Percentiles rank a stretch among this genome's conserved stretches.
These are phyloP conservation scores for Citeromyces siamensis DNA, from an alignment of 1,139 yeast species.

Conservation along the genomic window DNA sequence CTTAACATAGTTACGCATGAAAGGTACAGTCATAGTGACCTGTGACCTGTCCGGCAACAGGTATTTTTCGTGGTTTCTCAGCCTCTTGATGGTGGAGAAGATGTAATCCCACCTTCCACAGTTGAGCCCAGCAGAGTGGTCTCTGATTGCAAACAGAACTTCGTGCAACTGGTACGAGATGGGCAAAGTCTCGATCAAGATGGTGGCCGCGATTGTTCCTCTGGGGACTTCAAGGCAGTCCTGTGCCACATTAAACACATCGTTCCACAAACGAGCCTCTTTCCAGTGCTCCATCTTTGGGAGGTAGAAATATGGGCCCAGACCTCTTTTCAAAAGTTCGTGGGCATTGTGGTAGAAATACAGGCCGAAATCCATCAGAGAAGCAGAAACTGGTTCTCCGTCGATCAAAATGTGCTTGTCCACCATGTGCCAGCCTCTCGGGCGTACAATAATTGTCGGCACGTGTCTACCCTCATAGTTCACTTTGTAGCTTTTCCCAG, in stretches of 20 bases:
- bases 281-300: slow-evolving; percentile 77
- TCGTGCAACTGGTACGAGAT: slow-evolving; percentile 66
- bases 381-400: slow-evolving; percentile 66
- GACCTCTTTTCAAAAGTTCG: slow-evolving; percentile 46
- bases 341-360: slow-evolving; percentile 66
- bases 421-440: slow-evolving; percentile 79
- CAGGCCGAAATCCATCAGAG: slow-evolving; percentile 66
- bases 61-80: slow-evolving; percentile 51
- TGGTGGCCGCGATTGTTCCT: slow-evolving; percentile 73
- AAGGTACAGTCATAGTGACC: slow-evolving; percentile 66
- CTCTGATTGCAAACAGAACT: slow-evolving; percentile 54
- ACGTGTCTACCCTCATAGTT: slow-evolving; percentile 37
- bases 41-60: slow-evolving; percentile 63
- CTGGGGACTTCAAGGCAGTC: slow-evolving; percentile 53
- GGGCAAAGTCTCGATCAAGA: slow-evolving; percentile 70
- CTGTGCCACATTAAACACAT: slow-evolving; percentile 57
- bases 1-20: slow-evolving; percentile 61
- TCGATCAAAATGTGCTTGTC: slow-evolving; percentile 66
- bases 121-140: slow-evolving; percentile 66
- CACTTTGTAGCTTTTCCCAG: slow-evolving; percentile 47
- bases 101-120: slow-evolving; percentile 83
- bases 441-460: slow-evolving; percentile 73
- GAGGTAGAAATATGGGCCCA: slow-evolving; percentile 68
- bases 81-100: slow-evolving; percentile 57
- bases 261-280: slow-evolving; percentile 75